Conservation (phyloP, 805 yeast species). For the Yarrowia sp. region DNA sequence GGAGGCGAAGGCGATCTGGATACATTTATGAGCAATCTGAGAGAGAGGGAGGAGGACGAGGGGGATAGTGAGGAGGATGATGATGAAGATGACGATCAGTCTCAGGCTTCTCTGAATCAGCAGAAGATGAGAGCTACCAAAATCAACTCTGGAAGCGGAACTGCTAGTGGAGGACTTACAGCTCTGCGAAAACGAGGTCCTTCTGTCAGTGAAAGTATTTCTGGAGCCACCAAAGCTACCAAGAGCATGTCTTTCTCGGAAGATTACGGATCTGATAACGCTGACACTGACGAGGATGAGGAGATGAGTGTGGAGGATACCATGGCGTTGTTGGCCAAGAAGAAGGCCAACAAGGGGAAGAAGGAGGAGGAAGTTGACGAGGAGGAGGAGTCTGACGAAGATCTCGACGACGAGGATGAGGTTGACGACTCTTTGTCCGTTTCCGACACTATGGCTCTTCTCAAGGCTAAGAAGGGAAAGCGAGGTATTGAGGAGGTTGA, state of each 20-base stretch:
- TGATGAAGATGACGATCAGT: neutral
- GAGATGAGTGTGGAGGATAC: slow-evolving; percentile 45
- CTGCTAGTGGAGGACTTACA: slow-evolving; percentile 5
- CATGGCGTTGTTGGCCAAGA: slow-evolving; percentile 48
- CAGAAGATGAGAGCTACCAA: neutral
- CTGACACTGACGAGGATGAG: too few species aligned
- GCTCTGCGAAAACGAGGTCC: slow-evolving; percentile 15
- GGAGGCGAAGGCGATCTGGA: neutral
- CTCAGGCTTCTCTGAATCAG: neutral
- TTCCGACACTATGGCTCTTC: slow-evolving; percentile 7
- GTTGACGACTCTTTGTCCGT: slow-evolving; percentile 8
- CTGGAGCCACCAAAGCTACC: slow-evolving; percentile 1
- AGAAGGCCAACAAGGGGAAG: neutral
- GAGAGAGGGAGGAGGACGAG: neutral
- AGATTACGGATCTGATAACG: slow-evolving; percentile 4
- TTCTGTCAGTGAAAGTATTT: neutral
- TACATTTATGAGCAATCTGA: neutral
- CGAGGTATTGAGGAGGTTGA: slow-evolving; percentile 9
- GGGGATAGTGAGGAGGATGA: too few species aligned
- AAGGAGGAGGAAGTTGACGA: neutral
- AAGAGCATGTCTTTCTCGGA: slow-evolving; percentile 31
- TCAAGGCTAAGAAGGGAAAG: slow-evolving; percentile 22
- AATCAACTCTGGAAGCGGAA: neutral
- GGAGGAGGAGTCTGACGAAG: too few species aligned
- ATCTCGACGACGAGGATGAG: neutral